Evolutionary conservation across 169 alveolate species (phyloP).

Genomic region (Theileria parva): DNA sequence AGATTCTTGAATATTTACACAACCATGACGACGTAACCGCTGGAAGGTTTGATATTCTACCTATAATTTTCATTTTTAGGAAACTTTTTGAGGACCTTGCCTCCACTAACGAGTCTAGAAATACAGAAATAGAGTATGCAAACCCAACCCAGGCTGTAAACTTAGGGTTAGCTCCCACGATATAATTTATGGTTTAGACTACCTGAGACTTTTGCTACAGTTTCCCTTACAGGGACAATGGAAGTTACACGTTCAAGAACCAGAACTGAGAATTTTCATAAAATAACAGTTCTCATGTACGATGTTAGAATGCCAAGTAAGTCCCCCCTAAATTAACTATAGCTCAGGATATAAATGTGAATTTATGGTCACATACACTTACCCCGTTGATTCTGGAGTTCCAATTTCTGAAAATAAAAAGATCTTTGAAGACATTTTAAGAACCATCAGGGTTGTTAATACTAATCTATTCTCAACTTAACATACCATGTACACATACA

Average conservation of each 20-base stretch:
- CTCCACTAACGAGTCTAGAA: conserved; percentile 46
- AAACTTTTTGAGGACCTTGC: conserved; percentile 52
- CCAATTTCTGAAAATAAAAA: not conserved
- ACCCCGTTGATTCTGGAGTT: conserved; percentile 22
- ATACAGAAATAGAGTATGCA: not conserved
- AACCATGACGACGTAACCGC: conserved; percentile 12
- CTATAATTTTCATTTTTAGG: conserved; percentile 6
- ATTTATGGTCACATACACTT: conserved; percentile 43
- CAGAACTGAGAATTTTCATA: not conserved
- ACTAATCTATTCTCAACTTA: conserved; percentile 22
- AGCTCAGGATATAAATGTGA: conserved; percentile 35
- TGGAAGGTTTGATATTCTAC: conserved; percentile 34
- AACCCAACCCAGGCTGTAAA: not conserved
- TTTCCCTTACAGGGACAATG: conserved; percentile 54
- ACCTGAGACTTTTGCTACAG: not conserved
- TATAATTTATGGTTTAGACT: not conserved
- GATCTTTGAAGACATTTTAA: conserved; percentile 29
- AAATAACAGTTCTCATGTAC: conserved; percentile 27
- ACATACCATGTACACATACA: too few species aligned
- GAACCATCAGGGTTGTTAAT: conserved; percentile 26
- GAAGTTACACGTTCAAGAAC: conserved; percentile 27
- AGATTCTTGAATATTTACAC: conserved; percentile 31
- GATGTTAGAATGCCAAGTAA: conserved; percentile 47
- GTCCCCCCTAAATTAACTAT: not conserved
- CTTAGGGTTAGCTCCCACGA: conserved; percentile 17